Percentiles rank a stretch among this genome's conserved stretches.
phyloP scores from a whole-genome alignment of 352 stramenopile genomes.

The Globisporangium lucens region DNA sequence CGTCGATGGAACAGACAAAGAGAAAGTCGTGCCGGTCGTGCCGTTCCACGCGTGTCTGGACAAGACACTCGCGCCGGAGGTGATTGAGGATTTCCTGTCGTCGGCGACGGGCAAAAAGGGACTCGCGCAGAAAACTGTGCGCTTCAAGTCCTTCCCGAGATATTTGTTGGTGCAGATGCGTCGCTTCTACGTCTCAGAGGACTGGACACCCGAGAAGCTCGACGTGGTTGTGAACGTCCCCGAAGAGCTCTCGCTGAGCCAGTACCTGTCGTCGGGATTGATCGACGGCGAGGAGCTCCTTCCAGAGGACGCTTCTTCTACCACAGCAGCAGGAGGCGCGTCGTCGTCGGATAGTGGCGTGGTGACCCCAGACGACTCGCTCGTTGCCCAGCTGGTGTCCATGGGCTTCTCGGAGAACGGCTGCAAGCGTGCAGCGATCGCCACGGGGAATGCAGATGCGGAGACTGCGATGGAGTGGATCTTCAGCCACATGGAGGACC shows the following conservation, averaged over 20 bases:
- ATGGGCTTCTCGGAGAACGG: conserved; percentile 99
- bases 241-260: conserved; percentile 74
- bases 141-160: conserved; percentile 94
- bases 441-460: conserved; percentile 86
- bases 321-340: conserved; percentile 8
- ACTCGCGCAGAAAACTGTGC: conserved; percentile 70
- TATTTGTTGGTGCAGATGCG: conserved; percentile 97
- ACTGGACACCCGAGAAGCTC: conserved; percentile 97
- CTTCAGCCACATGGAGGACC: conserved; percentile 97
- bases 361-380: conserved; percentile 82
- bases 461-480: conserved; percentile 98
- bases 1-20: conserved; percentile 11
- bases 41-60: conserved; percentile 94
- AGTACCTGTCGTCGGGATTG: conserved; percentile 86
- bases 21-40: conserved; percentile 86
- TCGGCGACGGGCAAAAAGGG: conserved; percentile 74
- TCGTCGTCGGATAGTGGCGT: conserved; percentile 13
- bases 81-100: conserved; percentile 91
- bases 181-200: conserved; percentile 94
- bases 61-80: conserved; percentile 85
- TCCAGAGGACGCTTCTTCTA: conserved; percentile 48
- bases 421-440: conserved; percentile 94
- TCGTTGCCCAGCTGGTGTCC: conserved; percentile 94
- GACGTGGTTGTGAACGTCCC: conserved; percentile 96
- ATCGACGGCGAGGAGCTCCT: conserved; percentile 86